Evolutionary conservation across 768 basidiomycete genomes (phyloP).

Genomic region (Russula compacta): DNA sequence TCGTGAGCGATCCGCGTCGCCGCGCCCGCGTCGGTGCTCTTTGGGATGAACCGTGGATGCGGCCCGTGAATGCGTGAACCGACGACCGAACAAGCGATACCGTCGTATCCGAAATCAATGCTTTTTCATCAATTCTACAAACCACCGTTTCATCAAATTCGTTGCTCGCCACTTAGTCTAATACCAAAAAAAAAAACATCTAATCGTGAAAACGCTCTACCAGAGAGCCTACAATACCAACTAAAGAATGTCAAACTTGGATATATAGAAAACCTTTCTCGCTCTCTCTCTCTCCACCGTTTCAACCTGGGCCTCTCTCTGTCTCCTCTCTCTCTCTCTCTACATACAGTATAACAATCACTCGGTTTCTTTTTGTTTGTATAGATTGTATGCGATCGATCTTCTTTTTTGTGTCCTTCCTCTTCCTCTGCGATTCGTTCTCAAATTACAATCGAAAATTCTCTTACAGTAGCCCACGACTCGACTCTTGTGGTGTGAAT

Average conservation of each 20-base stretch:
- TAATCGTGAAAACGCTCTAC: background rate
- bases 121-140: background rate
- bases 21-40: conserved; percentile 54
- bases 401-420: background rate
- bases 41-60: conserved; percentile 16
- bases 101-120: too few species aligned
- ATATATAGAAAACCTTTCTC: background rate
- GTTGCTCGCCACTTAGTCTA: background rate
- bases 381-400: background rate
- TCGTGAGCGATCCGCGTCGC: conserved; percentile 61
- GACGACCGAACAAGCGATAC: background rate
- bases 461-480: too few species aligned
- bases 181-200: background rate
- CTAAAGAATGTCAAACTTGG: background rate
- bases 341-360: background rate
- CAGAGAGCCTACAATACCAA: background rate
- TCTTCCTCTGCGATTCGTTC: too few species aligned
- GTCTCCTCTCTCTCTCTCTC: background rate
- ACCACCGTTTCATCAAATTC: background rate
- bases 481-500: too few species aligned
- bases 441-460: too few species aligned
- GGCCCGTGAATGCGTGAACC: background rate
- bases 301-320: too few species aligned
- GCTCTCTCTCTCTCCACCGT: background rate
- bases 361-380: background rate